phyloP scores from a whole-genome alignment of 345 rosid genomes.

The Nephelium lappaceum region DNA sequence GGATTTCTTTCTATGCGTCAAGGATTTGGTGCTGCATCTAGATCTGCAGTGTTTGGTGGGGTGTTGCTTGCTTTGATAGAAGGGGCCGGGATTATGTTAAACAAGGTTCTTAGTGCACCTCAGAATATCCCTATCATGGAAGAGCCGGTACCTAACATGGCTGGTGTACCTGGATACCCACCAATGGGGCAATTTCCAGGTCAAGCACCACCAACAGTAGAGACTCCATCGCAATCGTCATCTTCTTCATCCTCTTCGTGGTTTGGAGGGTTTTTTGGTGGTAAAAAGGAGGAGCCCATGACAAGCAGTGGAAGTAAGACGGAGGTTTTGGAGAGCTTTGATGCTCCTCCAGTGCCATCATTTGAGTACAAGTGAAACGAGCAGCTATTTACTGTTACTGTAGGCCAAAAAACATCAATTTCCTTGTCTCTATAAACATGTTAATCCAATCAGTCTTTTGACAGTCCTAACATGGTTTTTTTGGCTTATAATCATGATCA shows the following conservation, averaged over 20 bases:
- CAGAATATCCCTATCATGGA: slow-evolving; percentile 51
- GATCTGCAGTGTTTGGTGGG: slow-evolving; percentile 55
- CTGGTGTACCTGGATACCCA: slow-evolving; percentile 40
- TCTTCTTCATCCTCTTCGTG: slow-evolving; percentile 44
- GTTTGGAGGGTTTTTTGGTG: slow-evolving; percentile 62
- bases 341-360: slow-evolving; percentile 80
- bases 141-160: slow-evolving; percentile 39
- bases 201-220: slow-evolving; percentile 34
- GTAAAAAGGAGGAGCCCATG: slow-evolving; percentile 42
- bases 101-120: slow-evolving; percentile 57
- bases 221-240: slow-evolving; percentile 27
- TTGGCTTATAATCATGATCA: neutral
- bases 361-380: slow-evolving; percentile 64
- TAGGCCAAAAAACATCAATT: neutral
- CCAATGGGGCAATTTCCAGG: slow-evolving; percentile 42
- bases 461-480: neutral
- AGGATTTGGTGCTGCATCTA: slow-evolving; percentile 56
- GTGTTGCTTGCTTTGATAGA: slow-evolving; percentile 68
- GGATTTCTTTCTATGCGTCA: slow-evolving; percentile 70
- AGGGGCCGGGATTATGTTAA: slow-evolving; percentile 80
- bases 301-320: slow-evolving; percentile 48
- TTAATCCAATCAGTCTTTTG: neutral
- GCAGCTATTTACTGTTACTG: neutral
- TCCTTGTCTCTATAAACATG: neutral
- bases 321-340: slow-evolving; percentile 74